Conservation (phyloP, 192 early-diverging fungal genomes). For the Coemansia sp. region DNA sequence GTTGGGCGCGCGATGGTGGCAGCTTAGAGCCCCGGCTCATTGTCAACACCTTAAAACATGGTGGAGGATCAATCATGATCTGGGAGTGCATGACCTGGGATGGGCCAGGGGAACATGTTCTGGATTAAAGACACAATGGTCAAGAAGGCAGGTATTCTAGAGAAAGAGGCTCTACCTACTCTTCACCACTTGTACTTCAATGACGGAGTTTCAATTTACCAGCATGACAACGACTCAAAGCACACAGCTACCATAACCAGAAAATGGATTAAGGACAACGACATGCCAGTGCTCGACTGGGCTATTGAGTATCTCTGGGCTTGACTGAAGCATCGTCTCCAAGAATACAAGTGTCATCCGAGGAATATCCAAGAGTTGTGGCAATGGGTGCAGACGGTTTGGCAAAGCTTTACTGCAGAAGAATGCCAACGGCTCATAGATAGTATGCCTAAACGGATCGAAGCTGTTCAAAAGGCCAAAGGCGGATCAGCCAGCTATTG, state of each 20-base stretch:
- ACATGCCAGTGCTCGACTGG: no score
- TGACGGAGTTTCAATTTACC: slow-evolving; percentile 13
- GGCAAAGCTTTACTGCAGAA: no score
- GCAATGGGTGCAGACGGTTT: no score
- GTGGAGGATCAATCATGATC: slow-evolving; percentile 27
- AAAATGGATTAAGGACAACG: no score
- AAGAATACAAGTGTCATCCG: no score
- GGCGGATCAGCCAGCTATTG: no score
- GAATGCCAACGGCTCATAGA: no score
- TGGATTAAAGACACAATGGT: slow-evolving; percentile 18
- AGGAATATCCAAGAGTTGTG: no score
- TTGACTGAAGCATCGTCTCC: no score
- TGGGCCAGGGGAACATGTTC: slow-evolving; percentile 12
- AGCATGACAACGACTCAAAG: slow-evolving; percentile 33
- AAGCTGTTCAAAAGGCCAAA: no score
- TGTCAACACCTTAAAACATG: slow-evolving; percentile 23
- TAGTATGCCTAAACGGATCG: no score
- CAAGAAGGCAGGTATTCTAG: neutral
- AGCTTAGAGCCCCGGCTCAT: slow-evolving; percentile 10
- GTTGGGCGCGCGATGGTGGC: slow-evolving; percentile 8
- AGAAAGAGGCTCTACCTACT: neutral
- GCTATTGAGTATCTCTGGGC: no score
- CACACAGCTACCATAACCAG: slow-evolving; percentile 17
- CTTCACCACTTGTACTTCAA: neutral
- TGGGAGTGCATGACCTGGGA: slow-evolving; percentile 29